Evolutionary conservation across 805 yeast species (phyloP).

Genomic region (Saccharomyces eubayanus): DNA sequence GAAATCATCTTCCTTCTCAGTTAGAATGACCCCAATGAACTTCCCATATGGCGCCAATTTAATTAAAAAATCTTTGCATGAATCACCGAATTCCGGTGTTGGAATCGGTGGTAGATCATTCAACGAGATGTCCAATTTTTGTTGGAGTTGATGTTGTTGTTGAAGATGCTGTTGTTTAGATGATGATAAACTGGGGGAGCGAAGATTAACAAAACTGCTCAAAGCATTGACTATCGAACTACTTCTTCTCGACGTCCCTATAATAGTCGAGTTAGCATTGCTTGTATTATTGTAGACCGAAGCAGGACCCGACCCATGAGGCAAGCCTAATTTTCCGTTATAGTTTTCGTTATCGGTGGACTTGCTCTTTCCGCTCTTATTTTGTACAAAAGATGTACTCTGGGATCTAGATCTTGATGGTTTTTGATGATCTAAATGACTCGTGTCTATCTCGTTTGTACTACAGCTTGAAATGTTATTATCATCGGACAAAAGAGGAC

Average conservation of each 20-base stretch:
- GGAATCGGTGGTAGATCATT: constrained; percentile 26
- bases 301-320: background rate
- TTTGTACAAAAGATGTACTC: constrained; percentile 2
- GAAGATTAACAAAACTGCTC: constrained; percentile 31
- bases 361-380: background rate
- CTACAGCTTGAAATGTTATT: background rate
- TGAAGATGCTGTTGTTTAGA: constrained; percentile 5
- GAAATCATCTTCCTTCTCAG: constrained; percentile 23
- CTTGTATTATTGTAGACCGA: background rate
- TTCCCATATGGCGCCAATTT: constrained; percentile 28
- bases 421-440: background rate
- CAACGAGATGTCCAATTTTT: constrained; percentile 4
- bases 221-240: constrained; percentile 33
- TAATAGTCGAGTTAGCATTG: background rate
- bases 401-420: constrained; percentile 4
- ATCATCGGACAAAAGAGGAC: background rate
- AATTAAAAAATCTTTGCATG: constrained; percentile 22
- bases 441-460: background rate
- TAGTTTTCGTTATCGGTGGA: background rate
- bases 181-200: constrained; percentile 22
- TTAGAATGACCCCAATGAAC: constrained; percentile 27
- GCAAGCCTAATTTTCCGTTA: background rate
- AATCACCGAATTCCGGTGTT: constrained; percentile 21
- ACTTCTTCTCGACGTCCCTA: constrained; percentile 25
- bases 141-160: constrained; percentile 2